Percentiles rank a stretch among this genome's conserved stretches.
Conservation (phyloP, 768 basidiomycete genomes). For the Mycena galopus region DNA sequence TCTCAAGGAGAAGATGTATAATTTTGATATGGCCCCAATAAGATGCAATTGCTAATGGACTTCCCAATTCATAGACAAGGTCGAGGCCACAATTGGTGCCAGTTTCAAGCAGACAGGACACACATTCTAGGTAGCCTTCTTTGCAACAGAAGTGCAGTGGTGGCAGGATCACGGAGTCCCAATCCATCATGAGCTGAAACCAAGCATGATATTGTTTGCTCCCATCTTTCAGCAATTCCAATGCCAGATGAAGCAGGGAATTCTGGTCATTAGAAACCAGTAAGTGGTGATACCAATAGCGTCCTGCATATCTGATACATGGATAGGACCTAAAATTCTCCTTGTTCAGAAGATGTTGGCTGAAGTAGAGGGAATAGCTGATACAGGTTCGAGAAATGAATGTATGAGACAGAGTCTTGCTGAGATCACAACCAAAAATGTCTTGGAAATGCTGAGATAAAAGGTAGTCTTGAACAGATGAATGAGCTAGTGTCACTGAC, state of each 20-base stretch:
- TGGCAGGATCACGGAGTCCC: background rate
- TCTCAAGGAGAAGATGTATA: background rate
- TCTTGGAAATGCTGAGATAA: background rate
- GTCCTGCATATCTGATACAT: too few species aligned
- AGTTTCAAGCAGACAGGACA: background rate
- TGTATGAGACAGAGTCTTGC: background rate
- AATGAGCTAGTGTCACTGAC: background rate
- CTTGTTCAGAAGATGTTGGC: background rate
- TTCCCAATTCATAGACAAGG: background rate
- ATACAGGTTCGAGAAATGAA: constrained; percentile 7
- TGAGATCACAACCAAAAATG: too few species aligned
- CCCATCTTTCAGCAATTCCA: background rate
- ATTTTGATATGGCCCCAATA: background rate
- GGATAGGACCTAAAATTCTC: too few species aligned
- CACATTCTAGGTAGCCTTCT: background rate
- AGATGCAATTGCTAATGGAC: background rate
- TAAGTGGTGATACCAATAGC: background rate
- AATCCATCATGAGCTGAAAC: background rate
- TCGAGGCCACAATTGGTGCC: background rate
- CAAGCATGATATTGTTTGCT: background rate
- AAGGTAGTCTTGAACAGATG: background rate
- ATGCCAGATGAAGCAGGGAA: background rate
- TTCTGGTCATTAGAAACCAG: too few species aligned
- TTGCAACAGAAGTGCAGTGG: background rate
- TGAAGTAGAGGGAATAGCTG: constrained; percentile 7